Base-by-base conservation (phyloP, 202 grass and related monocot genomes). In the Zoysia matrella region DNA sequence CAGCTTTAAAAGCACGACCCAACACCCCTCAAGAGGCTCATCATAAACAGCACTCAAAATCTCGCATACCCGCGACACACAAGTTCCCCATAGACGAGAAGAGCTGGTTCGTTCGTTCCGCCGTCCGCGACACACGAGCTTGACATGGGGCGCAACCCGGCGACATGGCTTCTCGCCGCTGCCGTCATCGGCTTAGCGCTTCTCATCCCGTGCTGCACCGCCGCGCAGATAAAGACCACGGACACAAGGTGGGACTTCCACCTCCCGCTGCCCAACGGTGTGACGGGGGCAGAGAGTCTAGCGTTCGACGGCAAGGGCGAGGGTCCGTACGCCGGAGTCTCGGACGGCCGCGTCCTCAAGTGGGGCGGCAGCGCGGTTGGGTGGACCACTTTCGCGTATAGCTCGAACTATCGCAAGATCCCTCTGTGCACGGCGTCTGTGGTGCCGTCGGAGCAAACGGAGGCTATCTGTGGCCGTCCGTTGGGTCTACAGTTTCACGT, bases 251-350 rank as follows among this genome's bases (percentile, higher is more conserved):
- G 11, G 39, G 55, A 11, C 30, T 8, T 76, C 69, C 80, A 47
- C 16, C n/a, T 74, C 3, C 49, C 47, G 10, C 6, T 74, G 4
- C 45, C 16, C 71, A 7, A 69, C 7, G 68, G 64, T 71, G 51
- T 57, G 16, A 69, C 68, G 8, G 89, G 84, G 5, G 78, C 89
- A 3, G 84, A 94, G 56, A n/a, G n/a, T n/a, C n/a, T n/a, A n/a
- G n/a, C n/a, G n/a, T n/a, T n/a, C n/a, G n/a, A n/a, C n/a, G n/a
- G n/a, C n/a, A n/a, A n/a, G n/a, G n/a, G n/a, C n/a, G n/a, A n/a
- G n/a, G n/a, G n/a, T n/a, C n/a, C n/a, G 88, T 94, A 91, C 58
- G 89, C 86, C 0, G 84, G 92, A 8, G 86, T 91, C 65, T 94
- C 92, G 4, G 76, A 86, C 71, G 86, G 87, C 7, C 60, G 84